Base-by-base conservation (phyloP, 2,329 filamentous ascomycete species). In the Alternaria conjuncta region DNA sequence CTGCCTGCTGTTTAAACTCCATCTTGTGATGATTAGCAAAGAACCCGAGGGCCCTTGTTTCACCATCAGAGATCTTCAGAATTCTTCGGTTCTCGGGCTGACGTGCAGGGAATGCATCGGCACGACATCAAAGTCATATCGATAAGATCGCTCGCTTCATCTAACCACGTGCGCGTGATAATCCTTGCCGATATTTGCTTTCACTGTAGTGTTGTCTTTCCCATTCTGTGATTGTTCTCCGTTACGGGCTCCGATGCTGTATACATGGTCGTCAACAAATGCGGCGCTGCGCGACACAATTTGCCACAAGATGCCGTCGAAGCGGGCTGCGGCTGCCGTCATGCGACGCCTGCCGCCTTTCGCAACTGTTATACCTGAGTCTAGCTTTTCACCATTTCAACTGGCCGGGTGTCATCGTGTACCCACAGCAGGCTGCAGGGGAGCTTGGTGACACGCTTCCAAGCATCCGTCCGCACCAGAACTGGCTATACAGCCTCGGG, bases 121-220 rank as follows among this genome's bases (percentile, higher is more conserved):
- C 41, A 36, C 44, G 32, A 47, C 8, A 36, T 41, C 23, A 53
- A 53, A 23, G n/a, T n/a, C 18, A 15, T 66, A 65, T 69, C 67
- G 60, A 69, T 64, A 67, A 67, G 54, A 18, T 28, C 13, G 23
- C 55, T 67, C 62, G 66, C 62, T 55, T 67, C 44, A 44, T 44
- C 51, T 50, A 49, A 49, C 66, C 65, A 69, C 60, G 62, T 69
- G 60, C 59, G 13, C 32, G 44, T 46, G 32, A 55, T 63, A 20
- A 21, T 36, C 56, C 55, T 55, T 58, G 28, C 45, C 54, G 18
- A 46, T 47, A 46, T 63, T 47, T 30, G 32, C 46, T 23, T 55
- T 36, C 25, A 20, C 53, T 65, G 28, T 47, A 54, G 54, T 56
- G 30, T 15, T 36, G 36, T 41, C 36, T 18, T 18, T 18, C 36